A percentile compares a stretch with the other conserved stretches of the same genome.
These are phyloP conservation scores for Pyracantha coccinea DNA, from an alignment of 331 rosid genomes.

Conservation along the genomic window DNA sequence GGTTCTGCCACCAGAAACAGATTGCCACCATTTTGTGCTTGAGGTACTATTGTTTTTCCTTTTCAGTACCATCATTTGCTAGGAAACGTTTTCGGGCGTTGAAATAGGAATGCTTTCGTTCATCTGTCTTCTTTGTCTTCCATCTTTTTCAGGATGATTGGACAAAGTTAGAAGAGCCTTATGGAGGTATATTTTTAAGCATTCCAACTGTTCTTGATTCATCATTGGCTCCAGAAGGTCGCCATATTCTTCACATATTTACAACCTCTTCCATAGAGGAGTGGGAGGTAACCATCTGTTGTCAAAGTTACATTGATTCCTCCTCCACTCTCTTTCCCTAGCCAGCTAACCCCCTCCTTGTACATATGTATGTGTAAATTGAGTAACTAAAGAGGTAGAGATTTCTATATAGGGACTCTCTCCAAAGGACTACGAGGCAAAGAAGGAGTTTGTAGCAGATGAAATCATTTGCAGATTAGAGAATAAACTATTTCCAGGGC, in stretches of 20 bases:
- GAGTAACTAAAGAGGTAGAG: background rate
- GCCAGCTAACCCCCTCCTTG: background rate
- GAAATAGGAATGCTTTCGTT: background rate
- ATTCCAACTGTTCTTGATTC: constrained; percentile 90
- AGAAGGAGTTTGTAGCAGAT: constrained; percentile 80
- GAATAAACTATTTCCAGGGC: constrained; percentile 79
- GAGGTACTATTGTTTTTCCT: constrained; percentile 49
- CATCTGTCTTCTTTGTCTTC: constrained; percentile 1
- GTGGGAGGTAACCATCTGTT: constrained; percentile 56
- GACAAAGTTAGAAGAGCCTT: constrained; percentile 71
- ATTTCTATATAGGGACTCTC: constrained; percentile 58
- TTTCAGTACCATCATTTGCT: constrained; percentile 15
- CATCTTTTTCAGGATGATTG: constrained; percentile 41
- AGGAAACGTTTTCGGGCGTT: constrained; percentile 1
- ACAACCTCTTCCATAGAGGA: constrained; percentile 88
- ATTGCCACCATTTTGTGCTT: constrained; percentile 92
- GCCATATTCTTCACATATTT: constrained; percentile 88
- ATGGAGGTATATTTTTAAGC: constrained; percentile 89
- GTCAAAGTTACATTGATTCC: constrained; percentile 12
- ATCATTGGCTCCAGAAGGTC: constrained; percentile 83
- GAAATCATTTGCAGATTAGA: constrained; percentile 69
- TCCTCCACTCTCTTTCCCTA: background rate
- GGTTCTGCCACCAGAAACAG: constrained; percentile 49
- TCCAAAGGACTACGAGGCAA: constrained; percentile 57
- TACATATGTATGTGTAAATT: constrained; percentile 1